These are phyloP conservation scores for Xylaria flabelliformis DNA, from an alignment of 495 filamentous ascomycete species.

Conservation along the genomic window DNA sequence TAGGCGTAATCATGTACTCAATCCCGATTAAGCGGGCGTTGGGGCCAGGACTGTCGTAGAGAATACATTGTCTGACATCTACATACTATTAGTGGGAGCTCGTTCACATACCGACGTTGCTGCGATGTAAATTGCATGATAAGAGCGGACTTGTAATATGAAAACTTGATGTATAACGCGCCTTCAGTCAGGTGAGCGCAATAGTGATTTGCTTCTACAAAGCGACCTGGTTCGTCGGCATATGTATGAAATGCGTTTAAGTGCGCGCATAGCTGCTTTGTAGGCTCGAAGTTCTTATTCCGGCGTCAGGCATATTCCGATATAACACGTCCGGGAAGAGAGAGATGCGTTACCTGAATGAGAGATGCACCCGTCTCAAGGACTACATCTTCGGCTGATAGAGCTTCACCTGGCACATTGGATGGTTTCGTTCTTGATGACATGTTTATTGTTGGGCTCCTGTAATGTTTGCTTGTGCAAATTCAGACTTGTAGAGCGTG, in stretches of 20 bases:
- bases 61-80: constrained; percentile 76
- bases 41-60: constrained; percentile 73
- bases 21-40: constrained; percentile 81
- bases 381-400: constrained; percentile 32
- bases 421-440: constrained; percentile 22
- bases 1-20: constrained; percentile 89
- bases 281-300: constrained; percentile 70
- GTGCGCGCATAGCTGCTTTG: constrained; percentile 81
- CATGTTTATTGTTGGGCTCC: not conserved
- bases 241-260: constrained; percentile 88
- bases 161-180: constrained; percentile 6
- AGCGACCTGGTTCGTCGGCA: constrained; percentile 68
- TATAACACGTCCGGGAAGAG: not conserved
- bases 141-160: not conserved
- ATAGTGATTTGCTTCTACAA: constrained; percentile 85
- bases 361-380: constrained; percentile 42
- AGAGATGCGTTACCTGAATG: constrained; percentile 28
- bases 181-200: constrained; percentile 79
- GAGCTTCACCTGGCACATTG: constrained; percentile 33
- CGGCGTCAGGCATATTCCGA: constrained; percentile 22
- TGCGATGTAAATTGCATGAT: not conserved
- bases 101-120: not conserved
- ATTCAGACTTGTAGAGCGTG: not conserved
- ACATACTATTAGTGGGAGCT: constrained; percentile 17
- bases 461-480: not conserved